Evolutionary conservation across 306 rosid genomes (phyloP), one percentile per base, ranked within the genome.

Genomic region (Quercus variabilis): DNA sequence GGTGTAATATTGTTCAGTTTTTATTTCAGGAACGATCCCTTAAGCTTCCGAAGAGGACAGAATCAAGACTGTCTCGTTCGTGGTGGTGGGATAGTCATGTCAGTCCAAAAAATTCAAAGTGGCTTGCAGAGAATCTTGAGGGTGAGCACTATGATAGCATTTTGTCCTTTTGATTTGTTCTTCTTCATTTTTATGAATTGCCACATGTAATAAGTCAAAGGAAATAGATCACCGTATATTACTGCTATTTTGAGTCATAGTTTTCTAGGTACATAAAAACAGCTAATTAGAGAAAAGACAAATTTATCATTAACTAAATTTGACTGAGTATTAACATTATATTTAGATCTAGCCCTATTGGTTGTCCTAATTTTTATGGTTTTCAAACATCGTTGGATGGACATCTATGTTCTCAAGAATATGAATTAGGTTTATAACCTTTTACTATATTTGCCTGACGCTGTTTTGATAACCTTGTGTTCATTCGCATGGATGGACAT

Each of bases 61-160:
- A 90, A 63, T 84, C 94, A 70, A 89, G 80, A 55, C 93, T 89
- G 80, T 87, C 97, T 35, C 96, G 90, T 85, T 90, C 97, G 8
- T 88, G 96, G 94, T 90, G 99, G 99, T 96, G 99, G 99, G 99
- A 96, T 74, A 90, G 97, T 85, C 93, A 90, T 77, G 46, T 93
- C 74, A 84, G 84, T 85, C 89, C 90, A 73, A 96, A 87, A 82
- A 96, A 88, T 86, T 91, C 97, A 26, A 95, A 76, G 79, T 95
- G 97, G 99, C 98, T 90, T 54, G 77, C 79, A n/a, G 98, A 91
- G 60, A 96, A 90, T 88, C 92, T 88, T 51, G 99, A 89, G 71
- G 98, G 99, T 96, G 82, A 78, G 84, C 54, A 69, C 60, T 3
- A 51, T 55, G 73, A 20, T 41, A 69, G 74, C 62, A 73, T 79